phyloP scores from a whole-genome alignment of 257 asterid species.

The Rubia yunnanensis region DNA sequence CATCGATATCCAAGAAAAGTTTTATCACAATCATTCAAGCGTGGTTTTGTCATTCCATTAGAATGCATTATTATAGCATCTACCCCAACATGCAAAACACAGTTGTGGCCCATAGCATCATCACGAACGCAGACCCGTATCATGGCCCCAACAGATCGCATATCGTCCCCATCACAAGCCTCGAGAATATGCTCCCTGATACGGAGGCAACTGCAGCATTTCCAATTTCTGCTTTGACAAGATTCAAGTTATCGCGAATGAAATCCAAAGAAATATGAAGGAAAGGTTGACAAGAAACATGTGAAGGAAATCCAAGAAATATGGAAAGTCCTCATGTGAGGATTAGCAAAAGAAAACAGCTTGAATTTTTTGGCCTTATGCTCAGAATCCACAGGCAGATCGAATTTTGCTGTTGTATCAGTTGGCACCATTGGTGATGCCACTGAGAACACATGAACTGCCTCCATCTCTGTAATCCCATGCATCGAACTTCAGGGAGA shows the following conservation, averaged over 20 bases:
- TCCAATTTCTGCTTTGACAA: constrained; percentile 6
- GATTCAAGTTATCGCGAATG: constrained; percentile 46
- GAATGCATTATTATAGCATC: no score
- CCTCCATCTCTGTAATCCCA: no score
- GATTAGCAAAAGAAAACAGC: neutral
- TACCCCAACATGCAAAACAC: neutral
- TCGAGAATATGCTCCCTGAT: neutral
- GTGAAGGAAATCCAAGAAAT: neutral
- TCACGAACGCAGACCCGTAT: neutral
- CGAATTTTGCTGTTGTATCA: neutral
- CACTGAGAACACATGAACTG: no score
- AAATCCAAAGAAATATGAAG: no score
- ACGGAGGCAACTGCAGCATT: neutral
- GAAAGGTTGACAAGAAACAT: neutral
- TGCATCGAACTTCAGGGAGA: no score
- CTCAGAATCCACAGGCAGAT: neutral
- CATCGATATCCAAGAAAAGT: no score
- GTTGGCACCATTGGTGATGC: no score
- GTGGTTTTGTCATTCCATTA: no score
- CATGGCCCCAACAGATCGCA: neutral
- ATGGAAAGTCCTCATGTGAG: neutral
- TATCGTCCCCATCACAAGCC: neutral
- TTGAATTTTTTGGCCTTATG: neutral
- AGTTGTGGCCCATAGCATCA: neutral
- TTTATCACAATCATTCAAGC: no score